Conservation (phyloP, 1,284 basidiomycete genomes). For the Austroboletus niveus region DNA sequence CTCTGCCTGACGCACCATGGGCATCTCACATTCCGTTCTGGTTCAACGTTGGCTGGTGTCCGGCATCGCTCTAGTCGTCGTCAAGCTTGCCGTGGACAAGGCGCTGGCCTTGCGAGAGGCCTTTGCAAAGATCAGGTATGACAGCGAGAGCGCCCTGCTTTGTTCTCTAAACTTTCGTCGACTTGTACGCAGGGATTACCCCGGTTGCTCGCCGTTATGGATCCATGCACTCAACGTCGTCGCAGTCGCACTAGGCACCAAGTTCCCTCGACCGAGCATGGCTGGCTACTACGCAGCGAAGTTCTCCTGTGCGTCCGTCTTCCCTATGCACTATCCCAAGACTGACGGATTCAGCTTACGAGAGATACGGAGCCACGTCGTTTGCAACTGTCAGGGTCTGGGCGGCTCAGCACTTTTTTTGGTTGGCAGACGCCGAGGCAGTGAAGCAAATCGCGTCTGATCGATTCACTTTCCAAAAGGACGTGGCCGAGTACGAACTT, state of each 20-base stretch:
- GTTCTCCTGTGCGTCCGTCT: conserved; percentile 33
- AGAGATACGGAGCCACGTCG: conserved; percentile 36
- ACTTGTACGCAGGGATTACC: conserved; percentile 15
- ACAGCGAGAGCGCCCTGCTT: not conserved
- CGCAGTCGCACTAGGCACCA: conserved; percentile 24
- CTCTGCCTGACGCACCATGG: conserved; percentile 8
- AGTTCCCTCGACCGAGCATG: conserved; percentile 35
- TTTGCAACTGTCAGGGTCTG: conserved; percentile 34
- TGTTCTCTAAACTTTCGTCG: not conserved
- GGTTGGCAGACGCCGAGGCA: conserved; percentile 43
- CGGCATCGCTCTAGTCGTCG: conserved; percentile 4
- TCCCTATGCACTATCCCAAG: not conserved
- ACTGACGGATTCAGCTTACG: conserved; percentile 29
- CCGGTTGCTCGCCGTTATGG: conserved; percentile 27
- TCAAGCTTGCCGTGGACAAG: conserved; percentile 13
- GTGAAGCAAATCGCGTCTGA: conserved; percentile 35
- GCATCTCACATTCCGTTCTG: not conserved
- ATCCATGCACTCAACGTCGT: conserved; percentile 32
- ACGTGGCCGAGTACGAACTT: conserved; percentile 22
- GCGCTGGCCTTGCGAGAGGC: conserved; percentile 12
- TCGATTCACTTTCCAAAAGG: conserved; percentile 37
- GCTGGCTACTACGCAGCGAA: conserved; percentile 33
- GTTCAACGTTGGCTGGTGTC: conserved; percentile 14
- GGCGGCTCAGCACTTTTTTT: conserved; percentile 30
- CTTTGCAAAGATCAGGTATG: conserved; percentile 26